These are phyloP conservation scores for Manihot esculenta DNA, from an alignment of 441 rosid species.

Conservation along the genomic window DNA sequence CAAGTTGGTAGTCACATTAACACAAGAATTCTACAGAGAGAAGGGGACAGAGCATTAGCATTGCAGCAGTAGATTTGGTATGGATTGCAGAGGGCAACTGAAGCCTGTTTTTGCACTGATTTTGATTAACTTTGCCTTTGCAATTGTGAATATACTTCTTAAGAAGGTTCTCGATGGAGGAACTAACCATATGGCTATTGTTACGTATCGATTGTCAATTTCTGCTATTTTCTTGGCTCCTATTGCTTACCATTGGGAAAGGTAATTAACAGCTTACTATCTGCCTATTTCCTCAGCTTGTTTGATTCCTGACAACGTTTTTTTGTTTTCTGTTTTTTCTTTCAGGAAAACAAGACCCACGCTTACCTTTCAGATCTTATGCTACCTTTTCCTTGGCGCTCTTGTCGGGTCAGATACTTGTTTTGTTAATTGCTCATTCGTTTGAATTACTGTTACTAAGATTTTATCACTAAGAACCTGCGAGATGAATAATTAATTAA, in stretches of 20 bases:
- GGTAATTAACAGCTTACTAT: constrained; percentile 30
- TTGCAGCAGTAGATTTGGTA: background rate
- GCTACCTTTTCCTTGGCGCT: constrained; percentile 56
- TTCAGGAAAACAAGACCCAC: constrained; percentile 60
- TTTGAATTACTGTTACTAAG: background rate
- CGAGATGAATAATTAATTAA: background rate
- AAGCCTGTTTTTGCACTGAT: constrained; percentile 45
- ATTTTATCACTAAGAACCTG: background rate
- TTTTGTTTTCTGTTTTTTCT: background rate
- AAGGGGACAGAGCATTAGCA: background rate
- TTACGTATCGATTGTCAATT: constrained; percentile 52
- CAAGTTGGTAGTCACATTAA: background rate
- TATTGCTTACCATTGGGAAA: constrained; percentile 52
- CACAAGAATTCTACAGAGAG: background rate
- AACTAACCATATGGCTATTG: constrained; percentile 47
- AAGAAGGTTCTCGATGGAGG: constrained; percentile 57
- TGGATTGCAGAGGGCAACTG: constrained; percentile 36
- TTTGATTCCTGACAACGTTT: background rate
- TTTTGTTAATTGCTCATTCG: background rate
- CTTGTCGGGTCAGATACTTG: constrained; percentile 47
- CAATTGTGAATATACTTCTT: constrained; percentile 50
- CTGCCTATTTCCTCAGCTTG: background rate
- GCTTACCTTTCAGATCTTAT: constrained; percentile 48
- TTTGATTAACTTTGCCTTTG: constrained; percentile 47
- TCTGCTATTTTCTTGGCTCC: constrained; percentile 59